Base-by-base conservation (phyloP, 179 eudicot species). In the Silene coronaria region DNA sequence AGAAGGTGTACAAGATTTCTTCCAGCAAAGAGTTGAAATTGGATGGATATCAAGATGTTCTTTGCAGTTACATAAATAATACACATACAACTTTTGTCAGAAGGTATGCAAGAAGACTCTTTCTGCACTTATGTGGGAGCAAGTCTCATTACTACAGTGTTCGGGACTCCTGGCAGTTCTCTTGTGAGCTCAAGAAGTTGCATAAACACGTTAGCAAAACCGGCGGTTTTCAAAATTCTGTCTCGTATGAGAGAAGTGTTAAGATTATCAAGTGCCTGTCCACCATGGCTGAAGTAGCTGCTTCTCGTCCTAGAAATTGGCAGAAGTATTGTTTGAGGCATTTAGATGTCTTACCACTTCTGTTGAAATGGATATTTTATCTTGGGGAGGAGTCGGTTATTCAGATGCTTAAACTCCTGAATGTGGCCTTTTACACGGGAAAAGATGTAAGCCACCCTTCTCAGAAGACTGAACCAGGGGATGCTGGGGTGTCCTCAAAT, bases 31-130 rank as follows among this genome's bases (percentile, higher is more conserved):
- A 96, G 77, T 81, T 96, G 88, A 96, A 96, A 82, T 86, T 96
- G 70, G 99, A 96, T 76, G 99, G 94, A 27, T 93, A 96, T 84
- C 98, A 96, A 90, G 99, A 96, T 88, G 92, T 93, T 80, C 88
- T 96, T 30, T 96, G 99, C 89, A 93, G 94, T 82, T 96, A 96
- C 82, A 93, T 96, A 78, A 96, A 93, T 81, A 96, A 96, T 82
- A 87, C 92, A 23, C 85, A 91, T 72, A 96, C 98, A 38, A 76
- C 92, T 59, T 96, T 89, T 75, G 90, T 96, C 62, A 87, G 99
- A 79, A 88, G 99, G 84, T 93, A 91, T 78, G 98, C 99, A 0
- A 91, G 99, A 85, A 82, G 98, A 81, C 94, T 96, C 65, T 93
- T 96, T 82, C 88, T 96, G 84, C 99, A 96, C 82, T 78, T 96